Percentiles rank a stretch among this genome's conserved stretches.
These are phyloP conservation scores for Aspergillus brunneoviolaceus DNA, from an alignment of 2,329 filamentous ascomycete species.

Conservation along the genomic window DNA sequence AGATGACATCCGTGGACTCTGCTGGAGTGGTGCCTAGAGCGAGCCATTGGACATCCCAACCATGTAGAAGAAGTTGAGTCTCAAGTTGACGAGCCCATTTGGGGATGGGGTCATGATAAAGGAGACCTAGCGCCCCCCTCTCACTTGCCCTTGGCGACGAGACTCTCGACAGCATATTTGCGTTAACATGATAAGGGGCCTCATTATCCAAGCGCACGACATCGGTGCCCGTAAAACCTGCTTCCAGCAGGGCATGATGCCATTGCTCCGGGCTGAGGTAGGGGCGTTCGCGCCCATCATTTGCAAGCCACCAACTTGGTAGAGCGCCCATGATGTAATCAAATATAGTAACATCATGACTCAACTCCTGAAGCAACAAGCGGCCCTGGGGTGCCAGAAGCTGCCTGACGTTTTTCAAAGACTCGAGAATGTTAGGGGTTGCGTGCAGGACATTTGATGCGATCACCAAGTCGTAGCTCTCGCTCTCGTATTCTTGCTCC, in stretches of 20 bases:
- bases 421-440: too few relatives aligned
- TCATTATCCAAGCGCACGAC: conserved; percentile 20
- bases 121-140: not conserved
- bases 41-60: conserved; percentile 1
- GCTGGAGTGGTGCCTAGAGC: not conserved
- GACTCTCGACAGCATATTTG: conserved; percentile 7
- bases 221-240: conserved; percentile 37
- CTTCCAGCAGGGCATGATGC: conserved; percentile 24
- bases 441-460: too few relatives aligned
- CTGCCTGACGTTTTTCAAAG: too few relatives aligned
- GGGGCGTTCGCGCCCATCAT: conserved; percentile 25
- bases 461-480: too few relatives aligned
- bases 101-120: not conserved
- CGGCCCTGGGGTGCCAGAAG: too few relatives aligned
- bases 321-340: conserved; percentile 21
- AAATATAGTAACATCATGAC: not conserved
- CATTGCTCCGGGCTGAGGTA: conserved; percentile 26
- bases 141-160: not conserved
- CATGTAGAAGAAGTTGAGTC: not conserved
- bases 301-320: conserved; percentile 33
- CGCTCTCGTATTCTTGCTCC: too few relatives aligned
- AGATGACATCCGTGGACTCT: not conserved
- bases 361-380: too few relatives aligned
- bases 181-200: conserved; percentile 4
- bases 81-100: not conserved